Percentiles rank a stretch among this genome's conserved stretches.
Conservation (phyloP, 116 monocot genomes). For the Cymodocea nodosa region DNA sequence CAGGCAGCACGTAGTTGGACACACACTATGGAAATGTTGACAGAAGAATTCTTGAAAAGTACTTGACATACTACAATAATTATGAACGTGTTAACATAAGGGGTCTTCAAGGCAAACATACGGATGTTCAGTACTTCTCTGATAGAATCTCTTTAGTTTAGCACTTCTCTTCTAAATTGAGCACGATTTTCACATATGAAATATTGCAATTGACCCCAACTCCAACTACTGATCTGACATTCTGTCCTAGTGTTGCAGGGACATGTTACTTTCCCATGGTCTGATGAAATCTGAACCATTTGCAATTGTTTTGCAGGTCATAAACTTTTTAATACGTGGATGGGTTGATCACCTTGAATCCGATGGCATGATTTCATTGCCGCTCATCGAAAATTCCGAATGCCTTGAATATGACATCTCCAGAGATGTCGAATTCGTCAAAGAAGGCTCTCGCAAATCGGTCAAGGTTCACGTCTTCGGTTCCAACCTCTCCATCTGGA, state of each 20-base stretch:
- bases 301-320: slow-evolving; percentile 32
- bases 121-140: too few species aligned
- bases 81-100: too few species aligned
- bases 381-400: slow-evolving; percentile 57
- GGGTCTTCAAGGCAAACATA: too few species aligned
- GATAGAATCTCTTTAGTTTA: too few species aligned
- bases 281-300: not conserved
- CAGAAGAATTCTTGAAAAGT: too few species aligned
- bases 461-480: slow-evolving; percentile 53
- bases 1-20: too few species aligned
- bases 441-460: slow-evolving; percentile 45
- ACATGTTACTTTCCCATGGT: too few species aligned
- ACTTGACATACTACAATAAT: too few species aligned
- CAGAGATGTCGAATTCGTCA: slow-evolving; percentile 58
- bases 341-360: slow-evolving; percentile 90
- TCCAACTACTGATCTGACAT: not conserved
- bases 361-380: slow-evolving; percentile 33
- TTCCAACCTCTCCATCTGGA: slow-evolving; percentile 54
- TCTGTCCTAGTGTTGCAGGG: not conserved
- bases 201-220: too few species aligned
- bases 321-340: slow-evolving; percentile 80
- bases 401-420: slow-evolving; percentile 24
- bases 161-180: too few species aligned
- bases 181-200: too few species aligned
- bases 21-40: too few species aligned